phyloP scores from a whole-genome alignment of 139 green algal species.

The Nannochloris sp. region DNA sequence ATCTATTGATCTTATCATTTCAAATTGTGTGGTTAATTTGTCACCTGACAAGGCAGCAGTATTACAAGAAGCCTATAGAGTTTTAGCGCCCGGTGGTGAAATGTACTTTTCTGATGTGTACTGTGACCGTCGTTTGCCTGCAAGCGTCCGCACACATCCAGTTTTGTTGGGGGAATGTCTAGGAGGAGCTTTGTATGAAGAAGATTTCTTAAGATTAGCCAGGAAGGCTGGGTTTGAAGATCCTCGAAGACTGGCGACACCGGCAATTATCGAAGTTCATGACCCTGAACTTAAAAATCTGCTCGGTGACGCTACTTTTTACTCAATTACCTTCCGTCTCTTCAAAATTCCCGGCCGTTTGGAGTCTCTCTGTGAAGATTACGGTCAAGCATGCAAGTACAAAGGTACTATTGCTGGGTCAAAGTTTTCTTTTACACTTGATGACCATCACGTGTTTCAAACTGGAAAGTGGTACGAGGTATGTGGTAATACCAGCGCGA shows the following conservation, averaged over 20 bases:
- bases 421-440: slow-evolving; percentile 64
- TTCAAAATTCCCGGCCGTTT: slow-evolving; percentile 90
- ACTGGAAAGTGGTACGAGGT: slow-evolving; percentile 76
- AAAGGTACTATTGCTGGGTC: slow-evolving; percentile 73
- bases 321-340: slow-evolving; percentile 87
- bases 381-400: slow-evolving; percentile 38
- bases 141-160: slow-evolving; percentile 19
- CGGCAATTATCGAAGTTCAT: slow-evolving; percentile 53
- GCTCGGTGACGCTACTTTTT: slow-evolving; percentile 83
- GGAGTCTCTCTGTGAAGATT: slow-evolving; percentile 84
- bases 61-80: slow-evolving; percentile 49
- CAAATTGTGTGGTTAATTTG: slow-evolving; percentile 95
- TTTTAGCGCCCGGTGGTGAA: slow-evolving; percentile 86
- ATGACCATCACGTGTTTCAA: slow-evolving; percentile 72
- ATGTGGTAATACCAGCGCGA: slow-evolving; percentile 85
- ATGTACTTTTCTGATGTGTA: slow-evolving; percentile 98
- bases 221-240: slow-evolving; percentile 74
- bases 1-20: slow-evolving; percentile 86
- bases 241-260: slow-evolving; percentile 55
- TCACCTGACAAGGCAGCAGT: slow-evolving; percentile 75
- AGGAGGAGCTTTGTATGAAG: slow-evolving; percentile 82
- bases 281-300: slow-evolving; percentile 65
- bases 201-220: slow-evolving; percentile 84
- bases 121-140: slow-evolving; percentile 68
- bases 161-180: slow-evolving; percentile 88